phyloP scores from a whole-genome alignment of 768 basidiomycete genomes.

The Leccinum rimulosum region DNA sequence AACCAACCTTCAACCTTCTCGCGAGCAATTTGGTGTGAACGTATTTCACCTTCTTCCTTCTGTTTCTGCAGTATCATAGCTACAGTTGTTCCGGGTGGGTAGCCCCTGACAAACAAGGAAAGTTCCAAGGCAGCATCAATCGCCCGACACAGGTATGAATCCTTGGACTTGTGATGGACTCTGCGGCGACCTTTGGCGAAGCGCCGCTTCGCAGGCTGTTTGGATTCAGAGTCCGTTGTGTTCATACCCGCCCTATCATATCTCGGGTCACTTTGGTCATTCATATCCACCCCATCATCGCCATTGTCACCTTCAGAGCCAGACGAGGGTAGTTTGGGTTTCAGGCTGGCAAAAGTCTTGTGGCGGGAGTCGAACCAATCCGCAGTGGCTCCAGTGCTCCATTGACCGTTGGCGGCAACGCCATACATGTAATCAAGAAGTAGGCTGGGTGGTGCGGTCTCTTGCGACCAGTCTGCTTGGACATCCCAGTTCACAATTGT shows the following conservation, averaged over 20 bases:
- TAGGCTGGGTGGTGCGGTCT: background rate
- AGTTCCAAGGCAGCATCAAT: slow-evolving; percentile 82
- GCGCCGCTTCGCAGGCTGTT: background rate
- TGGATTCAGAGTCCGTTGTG: too few species aligned
- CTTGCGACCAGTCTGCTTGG: background rate
- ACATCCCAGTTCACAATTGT: background rate
- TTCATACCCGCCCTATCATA: background rate
- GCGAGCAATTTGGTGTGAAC: background rate
- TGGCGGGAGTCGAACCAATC: background rate
- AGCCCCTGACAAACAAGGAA: slow-evolving; percentile 97
- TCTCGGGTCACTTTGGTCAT: background rate
- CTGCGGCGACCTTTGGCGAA: background rate
- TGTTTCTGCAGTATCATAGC: background rate
- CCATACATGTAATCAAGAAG: background rate
- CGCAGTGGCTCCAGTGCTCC: rapidly evolving
- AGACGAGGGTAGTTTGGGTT: background rate
- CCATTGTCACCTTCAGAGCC: too few species aligned
- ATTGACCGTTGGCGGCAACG: background rate
- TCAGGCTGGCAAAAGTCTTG: background rate
- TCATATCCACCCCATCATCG: too few species aligned
- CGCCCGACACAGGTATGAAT: background rate
- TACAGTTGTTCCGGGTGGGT: slow-evolving; percentile 67
- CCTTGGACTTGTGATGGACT: background rate
- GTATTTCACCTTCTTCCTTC: background rate
- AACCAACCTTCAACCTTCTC: background rate